Base-by-base conservation (phyloP, 2,329 filamentous ascomycete genomes). In the Ploettnerulaceae sp. region DNA sequence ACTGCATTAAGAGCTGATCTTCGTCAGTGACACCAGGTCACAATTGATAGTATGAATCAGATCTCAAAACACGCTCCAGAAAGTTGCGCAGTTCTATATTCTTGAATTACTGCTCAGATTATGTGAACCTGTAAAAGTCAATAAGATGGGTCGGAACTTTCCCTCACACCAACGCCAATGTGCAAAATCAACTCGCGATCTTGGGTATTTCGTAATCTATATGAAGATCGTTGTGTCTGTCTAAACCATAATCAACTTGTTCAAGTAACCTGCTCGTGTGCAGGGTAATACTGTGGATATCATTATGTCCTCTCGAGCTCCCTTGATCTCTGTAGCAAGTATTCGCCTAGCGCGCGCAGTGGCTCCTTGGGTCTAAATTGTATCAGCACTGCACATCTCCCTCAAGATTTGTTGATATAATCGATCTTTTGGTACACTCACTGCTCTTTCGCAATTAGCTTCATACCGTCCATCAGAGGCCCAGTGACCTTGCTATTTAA, bases 401-500 rank as follows among this genome's bases (percentile, higher is more conserved):
- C n/a, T n/a, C n/a, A n/a, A n/a, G n/a, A n/a, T n/a, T n/a, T n/a
- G n/a, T 24, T 15, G 32, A 17, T 20, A 38, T 28, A 6, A 15
- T 21, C 4, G 18, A 18, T 5, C 5, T 14, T 18, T n/a, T 29
- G 20, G 12, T 5, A 31, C 12, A 74, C 82, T 61, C 67, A 88
- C 84, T 84, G 78, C 32, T 88, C 81, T 56, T 77, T 81, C 4
- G 82, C 82, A 50, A 89, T 63, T 45, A 75, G 66, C 68, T 88
- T 89, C 82, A 89, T 85, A 18, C 84, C 85, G 58, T 89, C 84
- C 29, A 89, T 67, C 48, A 89, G 60, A 20, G 77, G 74, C 1
- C 77, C 77, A 0, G 83, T 85, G 31, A 89, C 76, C 57, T 81
- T 86, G 38, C 75, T 73, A 60, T 89, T 89, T 56, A 89, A 66